Evolutionary conservation across 495 filamentous ascomycete genomes (phyloP), one percentile per base, ranked within the genome.

Genomic region (Penicillium steckii): DNA sequence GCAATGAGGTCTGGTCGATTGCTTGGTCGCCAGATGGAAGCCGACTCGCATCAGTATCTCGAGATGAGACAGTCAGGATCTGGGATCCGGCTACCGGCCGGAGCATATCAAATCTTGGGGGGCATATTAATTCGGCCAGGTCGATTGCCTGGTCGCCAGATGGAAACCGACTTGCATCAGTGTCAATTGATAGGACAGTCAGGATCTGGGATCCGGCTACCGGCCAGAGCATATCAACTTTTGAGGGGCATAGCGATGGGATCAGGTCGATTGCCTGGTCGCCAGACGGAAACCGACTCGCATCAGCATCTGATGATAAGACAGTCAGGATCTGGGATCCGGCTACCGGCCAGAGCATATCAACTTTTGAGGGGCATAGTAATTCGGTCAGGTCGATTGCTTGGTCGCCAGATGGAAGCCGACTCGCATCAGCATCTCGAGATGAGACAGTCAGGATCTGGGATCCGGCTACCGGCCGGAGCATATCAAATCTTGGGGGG

Each of bases 291-390:
- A 58, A 55, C 43, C 50, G 57, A 22, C 25, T 76, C 0, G 63
- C 56, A 12, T 75, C 68, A 27, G 59, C 22, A 18, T 72, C 63
- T 6, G 0, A 37, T 35, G 57, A 75, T 40, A 56, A 55, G 0
- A 74, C 67, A 13, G 47, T 64, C 17, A 60, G 53, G 47, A 59
- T 66, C 46, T 69, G 59, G 65, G 58, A 67, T 62, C 19, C 51
- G 15, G 30, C 18, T 22, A 63, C 35, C 8, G 59, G 64, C 21
- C 24, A 51, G 13, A 56, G 57, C 33, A 42, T 64, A 15, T 27
- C 52, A 44, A 57, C 50, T 12, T 44, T 65, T 12, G 45, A 54
- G 48, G 61, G 56, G 9, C 56, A 67, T 62, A 46, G 38, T 23
- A 10, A n/a, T 8, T 41, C 0, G 19, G 59, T 70, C 45, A 56